phyloP scores from a whole-genome alignment of 495 filamentous ascomycete species.

The Aspergillus carlsbadensis region DNA sequence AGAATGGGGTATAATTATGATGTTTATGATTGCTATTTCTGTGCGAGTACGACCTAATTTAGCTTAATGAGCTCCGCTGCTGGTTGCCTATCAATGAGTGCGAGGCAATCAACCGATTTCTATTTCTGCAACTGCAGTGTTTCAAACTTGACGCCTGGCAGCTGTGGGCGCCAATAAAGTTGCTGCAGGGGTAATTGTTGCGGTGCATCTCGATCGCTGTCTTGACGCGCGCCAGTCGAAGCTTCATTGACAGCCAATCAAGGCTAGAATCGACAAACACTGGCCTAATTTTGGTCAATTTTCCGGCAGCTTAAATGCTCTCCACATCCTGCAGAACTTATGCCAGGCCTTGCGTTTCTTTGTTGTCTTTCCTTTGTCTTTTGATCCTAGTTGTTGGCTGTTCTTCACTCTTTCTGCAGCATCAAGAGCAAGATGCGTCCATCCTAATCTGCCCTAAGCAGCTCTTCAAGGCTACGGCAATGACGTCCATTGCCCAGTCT shows the following conservation, averaged over 20 bases:
- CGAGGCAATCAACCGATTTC: background rate
- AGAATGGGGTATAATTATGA: background rate
- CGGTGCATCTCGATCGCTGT: background rate
- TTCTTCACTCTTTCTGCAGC: background rate
- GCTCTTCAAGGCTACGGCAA: background rate
- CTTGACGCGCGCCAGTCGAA: slow-evolving; percentile 15
- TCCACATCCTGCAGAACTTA: background rate
- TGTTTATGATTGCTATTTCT: background rate
- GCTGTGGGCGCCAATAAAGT: slow-evolving; percentile 4
- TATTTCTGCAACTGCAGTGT: slow-evolving; percentile 4
- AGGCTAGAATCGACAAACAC: background rate
- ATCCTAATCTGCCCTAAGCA: background rate
- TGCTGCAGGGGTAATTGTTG: background rate
- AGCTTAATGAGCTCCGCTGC: background rate
- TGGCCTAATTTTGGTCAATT: background rate
- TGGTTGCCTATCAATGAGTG: background rate
- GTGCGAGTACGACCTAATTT: background rate
- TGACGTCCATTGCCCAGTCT: background rate
- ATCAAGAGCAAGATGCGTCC: background rate
- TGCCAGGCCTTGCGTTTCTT: background rate
- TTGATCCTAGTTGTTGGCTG: background rate
- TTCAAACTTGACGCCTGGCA: slow-evolving; percentile 2
- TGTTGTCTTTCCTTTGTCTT: slow-evolving; percentile 4
- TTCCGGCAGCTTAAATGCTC: background rate
- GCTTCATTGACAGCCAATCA: slow-evolving; percentile 11